Evolutionary conservation across 805 yeast genomes (phyloP).

Genomic region (Ogataea parapolymorpha): DNA sequence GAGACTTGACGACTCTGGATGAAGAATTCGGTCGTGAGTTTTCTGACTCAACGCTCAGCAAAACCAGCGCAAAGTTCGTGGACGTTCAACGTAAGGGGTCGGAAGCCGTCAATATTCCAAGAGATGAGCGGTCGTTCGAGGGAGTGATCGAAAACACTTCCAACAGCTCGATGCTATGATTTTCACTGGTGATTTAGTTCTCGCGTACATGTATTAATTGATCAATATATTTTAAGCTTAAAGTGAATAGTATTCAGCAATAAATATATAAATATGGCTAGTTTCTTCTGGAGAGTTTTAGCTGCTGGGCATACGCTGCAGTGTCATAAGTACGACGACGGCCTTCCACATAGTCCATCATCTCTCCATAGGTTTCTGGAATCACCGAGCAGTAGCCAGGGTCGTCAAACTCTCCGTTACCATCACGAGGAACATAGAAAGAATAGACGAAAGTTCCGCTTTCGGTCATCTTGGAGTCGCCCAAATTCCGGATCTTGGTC

Average conservation of each 20-base stretch:
- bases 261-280: slow-evolving; percentile 2
- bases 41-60: slow-evolving; percentile 13
- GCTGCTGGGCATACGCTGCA: slow-evolving; percentile 56
- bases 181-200: slow-evolving; percentile 5
- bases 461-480: slow-evolving; percentile 50
- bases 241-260: slow-evolving; percentile 1
- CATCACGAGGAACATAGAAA: slow-evolving; percentile 72
- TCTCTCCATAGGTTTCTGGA: slow-evolving; percentile 85
- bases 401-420: slow-evolving; percentile 34
- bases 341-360: slow-evolving; percentile 89
- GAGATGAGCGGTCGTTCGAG: slow-evolving; percentile 20
- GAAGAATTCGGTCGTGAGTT: slow-evolving; percentile 15
- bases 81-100: slow-evolving; percentile 46
- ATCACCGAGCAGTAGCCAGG: slow-evolving; percentile 74
- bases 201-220: slow-evolving; percentile 6
- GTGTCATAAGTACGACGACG: slow-evolving; percentile 87
- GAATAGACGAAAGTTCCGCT: slow-evolving; percentile 89
- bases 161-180: slow-evolving; percentile 13
- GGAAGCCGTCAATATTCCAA: slow-evolving; percentile 35
- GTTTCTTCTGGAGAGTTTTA: slow-evolving; percentile 29
- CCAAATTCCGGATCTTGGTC: slow-evolving; percentile 66
- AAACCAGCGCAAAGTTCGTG: slow-evolving; percentile 40
- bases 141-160: slow-evolving; percentile 23
- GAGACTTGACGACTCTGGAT: slow-evolving; percentile 11
- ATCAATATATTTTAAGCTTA: not conserved